Evolutionary conservation across 2,329 filamentous ascomycete genomes (phyloP), one percentile per base, ranked within the genome.

Genomic region (Aspergillus niger): DNA sequence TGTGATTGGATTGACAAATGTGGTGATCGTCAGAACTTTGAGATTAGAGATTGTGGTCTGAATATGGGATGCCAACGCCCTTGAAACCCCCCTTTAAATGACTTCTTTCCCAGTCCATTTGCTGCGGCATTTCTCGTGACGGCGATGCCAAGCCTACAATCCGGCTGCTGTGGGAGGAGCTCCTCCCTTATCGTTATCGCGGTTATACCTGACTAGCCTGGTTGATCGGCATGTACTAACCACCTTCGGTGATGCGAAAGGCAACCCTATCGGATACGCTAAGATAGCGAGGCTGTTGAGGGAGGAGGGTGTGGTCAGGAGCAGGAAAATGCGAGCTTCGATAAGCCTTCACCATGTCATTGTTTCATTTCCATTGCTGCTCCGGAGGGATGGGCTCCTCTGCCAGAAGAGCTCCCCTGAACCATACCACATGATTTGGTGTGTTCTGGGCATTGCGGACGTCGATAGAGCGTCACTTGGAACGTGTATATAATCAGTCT

Each of bases 1-100:
- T 59, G 57, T 68, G 60, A 8, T 49, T 26, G 11, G 54, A 30
- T 7, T 10, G 7, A 20, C 20, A 20, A 2, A 13, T 36, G 10
- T 36, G 32, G 11, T 36, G 11, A 36, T 36, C 32, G 13, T 13
- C 11, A 11, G 13, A 5, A 36, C 28, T 11, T 3, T 36, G 32
- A 13, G 32, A 36, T 36, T 13, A 13, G 32, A 13, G 32, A 11
- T 36, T 13, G 11, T 36, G 32, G 11, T 36, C 4, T 36, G 32
- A 36, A 36, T 5, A 4, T 1, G 5, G 28, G 3, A 30, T 30
- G 28, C 28, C 28, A 30, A 30, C 11, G 28, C 0, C 28, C 13
- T 36, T 13, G 1, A 36, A 26, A 15, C 32, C 4, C 32, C 30
- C 24, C 26, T 49, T 32, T 30, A 51, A 44, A 50, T 39, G 50